phyloP scores from a whole-genome alignment of 768 basidiomycete genomes.

The Dioszegia aurantiaca region DNA sequence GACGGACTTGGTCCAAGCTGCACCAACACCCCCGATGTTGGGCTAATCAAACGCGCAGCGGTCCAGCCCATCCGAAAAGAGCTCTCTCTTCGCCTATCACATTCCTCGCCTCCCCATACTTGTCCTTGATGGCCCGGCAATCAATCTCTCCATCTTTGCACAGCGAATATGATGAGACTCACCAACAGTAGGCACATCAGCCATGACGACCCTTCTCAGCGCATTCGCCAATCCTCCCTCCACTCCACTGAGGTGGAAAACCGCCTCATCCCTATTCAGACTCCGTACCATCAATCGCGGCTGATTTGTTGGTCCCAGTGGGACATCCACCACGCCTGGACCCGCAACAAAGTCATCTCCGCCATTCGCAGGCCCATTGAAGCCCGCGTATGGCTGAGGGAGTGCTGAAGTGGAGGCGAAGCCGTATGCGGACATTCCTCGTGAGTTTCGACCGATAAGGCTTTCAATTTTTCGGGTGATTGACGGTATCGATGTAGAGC shows the following conservation, averaged over 20 bases:
- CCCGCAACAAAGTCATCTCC: not conserved
- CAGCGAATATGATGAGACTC: conserved; percentile 47
- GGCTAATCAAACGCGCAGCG: too few species aligned
- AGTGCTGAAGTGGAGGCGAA: conserved; percentile 4
- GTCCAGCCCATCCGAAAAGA: too few species aligned
- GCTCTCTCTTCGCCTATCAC: not conserved
- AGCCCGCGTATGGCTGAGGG: not conserved
- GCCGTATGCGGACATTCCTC: conserved; percentile 1
- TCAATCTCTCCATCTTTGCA: not conserved
- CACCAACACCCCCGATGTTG: too few species aligned
- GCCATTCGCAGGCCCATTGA: not conserved
- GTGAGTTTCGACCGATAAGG: not conserved
- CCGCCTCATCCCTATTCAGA: conserved; percentile 76
- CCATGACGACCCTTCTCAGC: conserved; percentile 86
- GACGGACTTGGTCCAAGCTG: too few species aligned
- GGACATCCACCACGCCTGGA: conserved; percentile 27
- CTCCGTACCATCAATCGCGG: conserved; percentile 39
- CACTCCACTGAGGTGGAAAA: conserved; percentile 92
- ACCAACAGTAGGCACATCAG: conserved; percentile 95
- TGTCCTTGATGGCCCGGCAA: too few species aligned
- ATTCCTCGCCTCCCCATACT: not conserved
- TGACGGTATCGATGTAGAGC: conserved; percentile 5
- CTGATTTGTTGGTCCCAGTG: conserved; percentile 41
- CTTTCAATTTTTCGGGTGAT: not conserved
- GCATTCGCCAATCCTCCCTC: conserved; percentile 96